These are phyloP conservation scores for Russula lepida DNA, from an alignment of 768 basidiomycete species.

Conservation along the genomic window DNA sequence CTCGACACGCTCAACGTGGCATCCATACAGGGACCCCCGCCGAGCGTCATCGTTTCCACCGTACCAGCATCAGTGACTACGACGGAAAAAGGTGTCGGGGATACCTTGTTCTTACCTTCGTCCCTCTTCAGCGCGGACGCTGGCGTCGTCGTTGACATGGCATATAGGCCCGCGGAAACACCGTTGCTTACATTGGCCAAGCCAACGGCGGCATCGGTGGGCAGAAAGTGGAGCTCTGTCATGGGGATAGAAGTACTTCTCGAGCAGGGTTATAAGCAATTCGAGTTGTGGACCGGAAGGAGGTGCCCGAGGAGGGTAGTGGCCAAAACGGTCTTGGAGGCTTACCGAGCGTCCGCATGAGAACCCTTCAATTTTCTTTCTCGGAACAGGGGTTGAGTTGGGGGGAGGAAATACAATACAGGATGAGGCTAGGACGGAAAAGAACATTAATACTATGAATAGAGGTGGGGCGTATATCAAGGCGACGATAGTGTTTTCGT, in stretches of 20 bases:
- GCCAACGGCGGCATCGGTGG: slow-evolving; percentile 27
- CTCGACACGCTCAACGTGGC: slow-evolving; percentile 51
- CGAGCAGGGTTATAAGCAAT: slow-evolving; percentile 84
- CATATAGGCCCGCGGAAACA: slow-evolving; percentile 84
- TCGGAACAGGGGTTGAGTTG: not conserved
- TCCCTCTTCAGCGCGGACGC: slow-evolving; percentile 53
- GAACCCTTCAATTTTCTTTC: not conserved
- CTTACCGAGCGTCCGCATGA: slow-evolving; percentile 28
- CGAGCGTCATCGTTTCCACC: slow-evolving; percentile 79
- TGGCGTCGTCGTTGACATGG: slow-evolving; percentile 84
- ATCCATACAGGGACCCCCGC: slow-evolving; percentile 37
- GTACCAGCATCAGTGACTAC: slow-evolving; percentile 68
- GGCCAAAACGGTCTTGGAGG: slow-evolving; percentile 40
- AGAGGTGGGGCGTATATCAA: not conserved
- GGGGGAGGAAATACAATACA: not conserved
- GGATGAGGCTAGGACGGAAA: not conserved
- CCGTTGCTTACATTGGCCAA: slow-evolving; percentile 67
- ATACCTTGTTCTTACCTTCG: slow-evolving; percentile 43
- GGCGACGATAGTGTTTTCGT: not conserved
- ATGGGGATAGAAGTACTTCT: slow-evolving; percentile 77
- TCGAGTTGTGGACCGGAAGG: slow-evolving; percentile 72
- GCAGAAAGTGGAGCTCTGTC: slow-evolving; percentile 56
- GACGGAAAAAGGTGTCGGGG: slow-evolving; percentile 24
- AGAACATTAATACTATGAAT: not conserved
- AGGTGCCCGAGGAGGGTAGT: slow-evolving; percentile 44